phyloP scores from a whole-genome alignment of 805 yeast species.

The Saccharomycopsis fermentans region DNA sequence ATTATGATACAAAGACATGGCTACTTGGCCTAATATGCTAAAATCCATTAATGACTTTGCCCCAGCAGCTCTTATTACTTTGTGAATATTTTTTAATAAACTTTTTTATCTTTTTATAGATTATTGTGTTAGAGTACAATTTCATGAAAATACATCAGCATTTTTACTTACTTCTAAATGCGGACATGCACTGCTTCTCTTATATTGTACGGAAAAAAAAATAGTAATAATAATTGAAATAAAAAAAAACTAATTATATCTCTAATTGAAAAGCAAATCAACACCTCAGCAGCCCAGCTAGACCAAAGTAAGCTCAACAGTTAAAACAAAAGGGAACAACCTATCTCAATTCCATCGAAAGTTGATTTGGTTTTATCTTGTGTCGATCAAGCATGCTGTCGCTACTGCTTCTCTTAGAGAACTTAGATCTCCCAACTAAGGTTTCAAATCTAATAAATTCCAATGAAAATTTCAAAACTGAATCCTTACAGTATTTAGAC shows the following conservation, averaged over 20 bases:
- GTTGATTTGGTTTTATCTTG: too few relatives aligned
- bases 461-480: neutral
- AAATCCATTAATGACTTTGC: too few relatives aligned
- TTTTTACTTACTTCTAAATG: neutral
- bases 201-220: too few relatives aligned
- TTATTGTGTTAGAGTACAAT: too few relatives aligned
- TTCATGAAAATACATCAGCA: neutral
- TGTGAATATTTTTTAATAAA: neutral
- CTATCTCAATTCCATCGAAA: too few relatives aligned
- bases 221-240: too few relatives aligned
- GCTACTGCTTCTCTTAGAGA: neutral
- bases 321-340: too few relatives aligned
- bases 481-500: constrained; percentile 2
- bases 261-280: neutral
- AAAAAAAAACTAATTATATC: neutral
- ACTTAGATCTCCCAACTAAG: neutral
- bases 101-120: too few relatives aligned
- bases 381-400: neutral
- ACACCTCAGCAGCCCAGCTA: neutral
- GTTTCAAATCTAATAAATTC: neutral
- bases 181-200: neutral
- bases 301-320: too few relatives aligned
- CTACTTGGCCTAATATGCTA: too few relatives aligned
- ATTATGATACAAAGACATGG: too few relatives aligned
- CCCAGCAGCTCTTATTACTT: neutral